Conservation (phyloP, 2,329 filamentous ascomycete genomes). For the Cladosporium sp. region DNA sequence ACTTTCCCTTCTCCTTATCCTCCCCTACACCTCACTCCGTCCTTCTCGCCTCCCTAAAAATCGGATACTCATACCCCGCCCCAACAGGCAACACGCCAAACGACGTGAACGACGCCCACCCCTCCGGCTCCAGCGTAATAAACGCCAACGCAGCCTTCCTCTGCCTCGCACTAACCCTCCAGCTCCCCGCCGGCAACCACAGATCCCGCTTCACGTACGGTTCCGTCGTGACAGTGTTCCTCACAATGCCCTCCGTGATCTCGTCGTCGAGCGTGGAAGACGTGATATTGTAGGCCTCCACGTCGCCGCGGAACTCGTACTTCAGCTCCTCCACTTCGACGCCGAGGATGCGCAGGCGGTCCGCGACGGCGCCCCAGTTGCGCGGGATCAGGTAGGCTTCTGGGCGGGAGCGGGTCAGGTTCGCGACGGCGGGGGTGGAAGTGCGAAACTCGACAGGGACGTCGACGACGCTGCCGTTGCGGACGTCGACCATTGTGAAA, state of each 20-base stretch:
- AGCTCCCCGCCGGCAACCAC: conserved; percentile 19
- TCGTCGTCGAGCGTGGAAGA: conserved; percentile 15
- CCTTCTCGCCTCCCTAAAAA: conserved; percentile 13
- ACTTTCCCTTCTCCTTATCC: too few relatives aligned
- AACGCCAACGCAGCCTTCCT: conserved; percentile 25
- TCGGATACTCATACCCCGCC: conserved; percentile 22
- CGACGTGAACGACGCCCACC: conserved; percentile 19
- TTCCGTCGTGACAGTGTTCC: conserved; percentile 19
- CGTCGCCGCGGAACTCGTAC: conserved; percentile 17
- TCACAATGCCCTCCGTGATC: conserved; percentile 21
- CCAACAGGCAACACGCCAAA: conserved; percentile 21
- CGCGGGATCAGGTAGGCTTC: conserved; percentile 24
- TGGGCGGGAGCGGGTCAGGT: conserved; percentile 18
- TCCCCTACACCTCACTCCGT: too few relatives aligned
- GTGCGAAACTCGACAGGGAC: conserved; percentile 15
- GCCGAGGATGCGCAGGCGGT: conserved; percentile 19
- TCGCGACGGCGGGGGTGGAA: conserved; percentile 17
- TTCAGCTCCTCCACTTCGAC: conserved; percentile 21
- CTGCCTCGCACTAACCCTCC: conserved; percentile 21
- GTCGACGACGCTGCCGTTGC: conserved; percentile 14
- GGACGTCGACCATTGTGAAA: conserved; percentile 19
- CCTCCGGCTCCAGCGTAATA: conserved; percentile 24
- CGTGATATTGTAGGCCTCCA: conserved; percentile 21
- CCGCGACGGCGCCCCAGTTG: conserved; percentile 19
- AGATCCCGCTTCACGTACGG: conserved; percentile 16